Conservation (phyloP, 345 rosid genomes). For the Salix exigua region DNA sequence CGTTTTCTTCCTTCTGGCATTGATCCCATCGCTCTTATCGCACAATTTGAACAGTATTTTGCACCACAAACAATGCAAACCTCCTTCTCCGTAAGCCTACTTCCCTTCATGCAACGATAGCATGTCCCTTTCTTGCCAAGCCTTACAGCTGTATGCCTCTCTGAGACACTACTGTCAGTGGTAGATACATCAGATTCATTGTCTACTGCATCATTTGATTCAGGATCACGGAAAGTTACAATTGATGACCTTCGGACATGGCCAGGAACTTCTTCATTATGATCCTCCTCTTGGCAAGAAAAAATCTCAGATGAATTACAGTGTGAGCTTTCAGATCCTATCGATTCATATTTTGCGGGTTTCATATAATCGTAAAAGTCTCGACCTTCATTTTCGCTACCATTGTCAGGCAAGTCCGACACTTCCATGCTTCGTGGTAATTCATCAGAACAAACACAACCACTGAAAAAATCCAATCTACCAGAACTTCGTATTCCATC, state of each 20-base stretch:
- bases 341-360: conserved; percentile 18
- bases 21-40: conserved; percentile 79
- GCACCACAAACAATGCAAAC: conserved; percentile 81
- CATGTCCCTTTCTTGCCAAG: conserved; percentile 72
- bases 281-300: conserved; percentile 36
- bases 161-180: conserved; percentile 26
- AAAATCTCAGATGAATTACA: conserved; percentile 32
- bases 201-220: conserved; percentile 24
- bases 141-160: conserved; percentile 43
- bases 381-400: conserved; percentile 10
- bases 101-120: conserved; percentile 65
- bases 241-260: conserved; percentile 39
- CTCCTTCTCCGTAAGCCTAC: conserved; percentile 64
- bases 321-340: conserved; percentile 31
- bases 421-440: conserved; percentile 16
- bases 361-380: conserved; percentile 29
- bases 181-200: conserved; percentile 40
- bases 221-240: conserved; percentile 60
- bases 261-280: conserved; percentile 18
- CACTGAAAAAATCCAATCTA: conserved; percentile 18
- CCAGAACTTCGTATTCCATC: conserved; percentile 10
- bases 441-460: conserved; percentile 12
- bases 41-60: conserved; percentile 65
- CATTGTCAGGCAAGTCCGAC: conserved; percentile 9
- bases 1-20: conserved; percentile 97